These are phyloP conservation scores for Flaveria linearis DNA, from an alignment of 129 eudicot species.

Conservation along the genomic window DNA sequence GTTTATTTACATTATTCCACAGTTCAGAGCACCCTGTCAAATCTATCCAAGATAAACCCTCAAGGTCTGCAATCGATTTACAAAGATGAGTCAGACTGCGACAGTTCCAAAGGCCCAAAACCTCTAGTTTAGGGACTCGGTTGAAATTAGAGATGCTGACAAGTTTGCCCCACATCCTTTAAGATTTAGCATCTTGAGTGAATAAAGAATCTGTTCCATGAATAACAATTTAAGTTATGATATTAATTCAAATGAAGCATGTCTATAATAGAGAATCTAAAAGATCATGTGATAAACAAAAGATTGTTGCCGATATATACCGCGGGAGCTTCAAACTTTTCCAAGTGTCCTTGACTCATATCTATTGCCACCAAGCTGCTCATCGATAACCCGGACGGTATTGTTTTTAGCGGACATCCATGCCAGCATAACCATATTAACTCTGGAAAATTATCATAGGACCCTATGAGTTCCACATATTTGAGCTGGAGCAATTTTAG, in stretches of 20 bases:
- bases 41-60: too few species aligned
- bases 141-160: not conserved
- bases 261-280: constrained; percentile 11
- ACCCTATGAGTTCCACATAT: not conserved
- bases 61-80: constrained; percentile 26
- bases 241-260: not conserved
- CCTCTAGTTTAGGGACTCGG: constrained; percentile 31
- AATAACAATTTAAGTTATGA: not conserved
- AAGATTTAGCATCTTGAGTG: constrained; percentile 33
- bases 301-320: too few species aligned
- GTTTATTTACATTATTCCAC: too few species aligned
- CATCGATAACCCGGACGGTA: not conserved
- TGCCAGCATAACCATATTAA: constrained; percentile 16
- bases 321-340: constrained; percentile 2
- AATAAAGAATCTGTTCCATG: constrained; percentile 27
- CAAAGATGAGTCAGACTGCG: constrained; percentile 7
- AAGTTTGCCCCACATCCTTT: constrained; percentile 3
- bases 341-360: constrained; percentile 26
- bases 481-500: constrained; percentile 1
- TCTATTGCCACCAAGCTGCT: constrained; percentile 32
- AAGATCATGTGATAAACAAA: not conserved
- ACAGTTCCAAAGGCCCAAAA: constrained; percentile 2
- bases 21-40: too few species aligned
- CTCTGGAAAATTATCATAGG: constrained; percentile 6
- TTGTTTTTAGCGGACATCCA: not conserved